A percentile compares a stretch with the other conserved stretches of the same genome.
Conservation (phyloP, 495 filamentous ascomycete species). For the Aspergillus saccharolyticus region DNA sequence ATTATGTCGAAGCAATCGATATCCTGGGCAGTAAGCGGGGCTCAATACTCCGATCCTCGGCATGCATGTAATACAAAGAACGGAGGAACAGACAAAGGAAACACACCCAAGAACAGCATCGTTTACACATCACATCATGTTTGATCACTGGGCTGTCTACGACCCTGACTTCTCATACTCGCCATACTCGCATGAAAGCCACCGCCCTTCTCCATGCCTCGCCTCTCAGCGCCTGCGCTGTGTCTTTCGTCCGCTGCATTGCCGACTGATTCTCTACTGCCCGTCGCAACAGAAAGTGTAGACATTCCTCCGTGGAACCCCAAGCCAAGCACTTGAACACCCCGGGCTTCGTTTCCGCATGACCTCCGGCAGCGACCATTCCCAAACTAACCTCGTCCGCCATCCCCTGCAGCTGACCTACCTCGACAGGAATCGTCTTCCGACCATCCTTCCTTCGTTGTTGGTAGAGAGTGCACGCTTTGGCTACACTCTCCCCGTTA, state of each 20-base stretch:
- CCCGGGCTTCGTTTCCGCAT: slow-evolving; percentile 27
- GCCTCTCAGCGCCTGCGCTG: slow-evolving; percentile 57
- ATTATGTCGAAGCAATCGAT: slow-evolving; percentile 17
- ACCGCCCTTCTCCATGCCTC: slow-evolving; percentile 58
- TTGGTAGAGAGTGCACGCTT: slow-evolving; percentile 33
- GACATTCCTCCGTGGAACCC: slow-evolving; percentile 78
- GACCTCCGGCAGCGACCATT: slow-evolving; percentile 43
- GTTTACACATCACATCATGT: not conserved
- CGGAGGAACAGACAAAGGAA: not conserved
- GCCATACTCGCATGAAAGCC: not conserved
- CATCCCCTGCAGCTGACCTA: slow-evolving; percentile 89
- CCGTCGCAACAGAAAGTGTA: slow-evolving; percentile 75
- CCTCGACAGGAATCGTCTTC: slow-evolving; percentile 52
- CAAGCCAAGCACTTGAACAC: slow-evolving; percentile 84
- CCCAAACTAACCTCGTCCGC: slow-evolving; percentile 83
- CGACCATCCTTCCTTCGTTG: slow-evolving; percentile 35
- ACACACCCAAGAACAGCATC: not conserved
- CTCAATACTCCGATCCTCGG: slow-evolving; percentile 11
- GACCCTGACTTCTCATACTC: not conserved
- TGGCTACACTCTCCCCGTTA: slow-evolving; percentile 38
- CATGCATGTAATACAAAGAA: not conserved
- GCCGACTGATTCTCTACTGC: slow-evolving; percentile 85
- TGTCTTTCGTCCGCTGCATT: slow-evolving; percentile 61
- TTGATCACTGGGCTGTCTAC: not conserved
- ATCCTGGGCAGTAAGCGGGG: slow-evolving; percentile 15